Base-by-base conservation (phyloP, 2,329 filamentous ascomycete species). In the Bipolaris zeicola region DNA sequence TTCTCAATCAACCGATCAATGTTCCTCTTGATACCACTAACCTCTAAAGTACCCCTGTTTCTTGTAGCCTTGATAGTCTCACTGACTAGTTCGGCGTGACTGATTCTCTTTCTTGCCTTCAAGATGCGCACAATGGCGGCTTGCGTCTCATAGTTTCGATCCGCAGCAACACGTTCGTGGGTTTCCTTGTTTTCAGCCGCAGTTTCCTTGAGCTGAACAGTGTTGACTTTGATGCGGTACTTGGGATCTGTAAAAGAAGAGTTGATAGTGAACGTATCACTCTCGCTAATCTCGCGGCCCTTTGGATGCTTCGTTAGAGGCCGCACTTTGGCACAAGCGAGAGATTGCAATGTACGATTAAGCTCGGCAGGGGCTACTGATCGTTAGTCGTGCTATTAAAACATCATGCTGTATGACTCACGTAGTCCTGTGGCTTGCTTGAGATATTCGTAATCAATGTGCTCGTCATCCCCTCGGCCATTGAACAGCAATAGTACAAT, bases 141-240 rank as follows among this genome's bases (percentile, higher is more conserved):
- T 76, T 99, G 95, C 0, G 93, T 97, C 79, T 99, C 96, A 69
- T 96, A 96, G 71, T 96, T 92, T 48, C 95, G 83, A 72, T 99
- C 95, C 50, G 90, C 89, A 0, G 88, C 89, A 4, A 99, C 91
- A 41, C 92, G 86, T 76, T 96, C 89, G 76, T 98, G 92, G 1
- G 93, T 98, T 67, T 90, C 91, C 77, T 92, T 90, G 78, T 97
- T 97, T 78, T 99, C 95, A 71, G 94, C 90, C 68, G 90, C 90
- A 0, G 95, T 98, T 79, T 99, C 95, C 78, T 95, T 96, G 48
- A 97, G 85, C 78, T 99, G 95, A 66, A 99, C 95, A 78, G 97
- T 94, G 79, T 98, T 99, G 81, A 99, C 97, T 81, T 99, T 99
- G 79, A 99, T 88, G 54, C 92, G 87, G 77, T 91, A 90, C 76